Conservation (phyloP, 257 asterid species). For the Catharanthus roseus region DNA sequence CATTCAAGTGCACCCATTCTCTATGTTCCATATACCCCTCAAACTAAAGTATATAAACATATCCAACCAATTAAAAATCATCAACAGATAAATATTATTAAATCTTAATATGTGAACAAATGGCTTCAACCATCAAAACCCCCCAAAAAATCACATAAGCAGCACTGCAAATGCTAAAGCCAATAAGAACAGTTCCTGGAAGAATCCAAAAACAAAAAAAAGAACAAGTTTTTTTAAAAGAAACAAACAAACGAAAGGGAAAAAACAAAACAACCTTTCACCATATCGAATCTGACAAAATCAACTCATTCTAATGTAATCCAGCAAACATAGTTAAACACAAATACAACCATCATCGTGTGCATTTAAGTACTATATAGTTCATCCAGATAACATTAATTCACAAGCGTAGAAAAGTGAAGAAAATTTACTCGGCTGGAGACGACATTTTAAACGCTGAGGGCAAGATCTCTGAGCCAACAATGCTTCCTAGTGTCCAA, state of each 20-base stretch:
- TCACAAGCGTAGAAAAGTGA: neutral
- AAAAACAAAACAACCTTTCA: neutral
- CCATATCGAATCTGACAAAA: neutral
- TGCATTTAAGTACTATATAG: no score
- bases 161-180: no score
- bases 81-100: neutral
- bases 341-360: neutral
- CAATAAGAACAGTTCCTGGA: neutral
- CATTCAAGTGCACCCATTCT: neutral
- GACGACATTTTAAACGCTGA: constrained; percentile 64
- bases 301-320: neutral
- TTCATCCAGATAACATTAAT: neutral
- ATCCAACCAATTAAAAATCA: neutral
- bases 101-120: neutral
- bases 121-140: neutral
- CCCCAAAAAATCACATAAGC: neutral
- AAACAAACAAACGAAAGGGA: neutral
- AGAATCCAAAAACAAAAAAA: neutral
- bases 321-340: neutral
- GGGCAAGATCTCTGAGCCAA: constrained; percentile 4
- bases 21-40: no score
- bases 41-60: no score
- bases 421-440: constrained; percentile 70
- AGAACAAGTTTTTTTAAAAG: neutral
- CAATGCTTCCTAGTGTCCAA: neutral